These are phyloP conservation scores for Colletotrichum navitas DNA, from an alignment of 2,329 filamentous ascomycete species.

Conservation along the genomic window DNA sequence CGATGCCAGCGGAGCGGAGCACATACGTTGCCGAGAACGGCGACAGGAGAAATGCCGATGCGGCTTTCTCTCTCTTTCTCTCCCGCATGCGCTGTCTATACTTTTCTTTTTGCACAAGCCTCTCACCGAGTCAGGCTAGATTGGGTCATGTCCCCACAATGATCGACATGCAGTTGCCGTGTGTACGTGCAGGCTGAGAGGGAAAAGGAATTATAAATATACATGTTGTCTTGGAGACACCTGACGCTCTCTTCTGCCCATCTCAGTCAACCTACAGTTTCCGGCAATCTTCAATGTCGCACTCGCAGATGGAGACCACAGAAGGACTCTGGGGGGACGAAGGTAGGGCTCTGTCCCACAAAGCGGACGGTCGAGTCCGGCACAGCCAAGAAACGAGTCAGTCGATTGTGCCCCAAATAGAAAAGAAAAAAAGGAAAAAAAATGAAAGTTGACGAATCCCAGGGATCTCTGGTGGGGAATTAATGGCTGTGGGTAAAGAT, in stretches of 20 bases:
- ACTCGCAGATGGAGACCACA: neutral
- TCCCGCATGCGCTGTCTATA: neutral
- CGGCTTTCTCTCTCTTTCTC: neutral
- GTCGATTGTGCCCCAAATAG: neutral
- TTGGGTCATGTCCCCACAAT: conserved; percentile 13
- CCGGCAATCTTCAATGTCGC: too few species aligned
- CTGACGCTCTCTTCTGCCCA: neutral
- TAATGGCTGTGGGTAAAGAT: neutral
- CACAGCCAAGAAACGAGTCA: conserved; percentile 25
- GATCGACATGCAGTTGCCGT: conserved; percentile 22
- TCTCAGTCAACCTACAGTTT: neutral
- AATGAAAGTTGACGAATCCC: neutral
- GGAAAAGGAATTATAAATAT: neutral
- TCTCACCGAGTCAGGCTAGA: neutral
- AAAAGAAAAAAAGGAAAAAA: neutral
- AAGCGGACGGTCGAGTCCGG: conserved; percentile 14
- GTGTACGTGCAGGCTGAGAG: neutral
- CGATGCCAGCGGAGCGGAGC: neutral
- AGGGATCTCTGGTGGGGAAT: conserved; percentile 11
- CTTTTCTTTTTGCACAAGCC: neutral
- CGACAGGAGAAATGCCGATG: neutral
- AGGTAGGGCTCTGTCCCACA: neutral
- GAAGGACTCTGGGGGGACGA: neutral
- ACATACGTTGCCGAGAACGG: neutral
- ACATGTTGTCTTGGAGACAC: neutral